Conservation (phyloP, 2,329 filamentous ascomycete genomes). For the Juglanconis oblonga region DNA sequence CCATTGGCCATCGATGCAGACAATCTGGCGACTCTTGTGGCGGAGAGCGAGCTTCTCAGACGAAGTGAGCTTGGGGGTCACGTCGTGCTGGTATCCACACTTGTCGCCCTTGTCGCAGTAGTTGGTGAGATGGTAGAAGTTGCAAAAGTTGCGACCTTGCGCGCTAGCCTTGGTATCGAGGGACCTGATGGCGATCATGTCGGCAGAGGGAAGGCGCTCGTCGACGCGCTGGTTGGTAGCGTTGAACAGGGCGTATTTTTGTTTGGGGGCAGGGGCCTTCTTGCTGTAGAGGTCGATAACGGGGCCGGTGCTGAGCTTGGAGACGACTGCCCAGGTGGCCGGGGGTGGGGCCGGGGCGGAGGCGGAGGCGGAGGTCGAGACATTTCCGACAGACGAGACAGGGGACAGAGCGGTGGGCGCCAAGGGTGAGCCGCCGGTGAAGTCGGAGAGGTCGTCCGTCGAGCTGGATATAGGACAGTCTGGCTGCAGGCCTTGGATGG, state of each 20-base stretch:
- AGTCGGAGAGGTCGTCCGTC: background rate
- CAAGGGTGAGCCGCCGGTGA: background rate
- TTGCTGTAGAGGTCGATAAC: conserved; percentile 17
- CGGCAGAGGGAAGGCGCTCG: conserved; percentile 10
- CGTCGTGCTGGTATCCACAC: conserved; percentile 15
- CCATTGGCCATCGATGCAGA: conserved; percentile 10
- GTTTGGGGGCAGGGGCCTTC: conserved; percentile 2
- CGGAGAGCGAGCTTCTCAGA: conserved; percentile 14
- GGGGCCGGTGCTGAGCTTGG: conserved; percentile 12
- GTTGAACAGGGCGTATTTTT: conserved; percentile 15
- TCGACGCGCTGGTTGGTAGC: conserved; percentile 16
- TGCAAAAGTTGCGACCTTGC: conserved; percentile 18
- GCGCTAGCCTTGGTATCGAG: conserved; percentile 10
- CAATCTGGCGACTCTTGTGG: conserved; percentile 18
- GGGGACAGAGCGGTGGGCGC: background rate
- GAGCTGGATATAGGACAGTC: background rate
- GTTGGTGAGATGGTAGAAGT: conserved; percentile 12
- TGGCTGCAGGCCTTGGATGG: background rate
- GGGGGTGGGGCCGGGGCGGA: too few relatives aligned
- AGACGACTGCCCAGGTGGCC: conserved; percentile 11
- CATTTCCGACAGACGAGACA: background rate
- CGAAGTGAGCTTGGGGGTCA: background rate
- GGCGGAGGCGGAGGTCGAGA: background rate
- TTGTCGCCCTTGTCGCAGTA: conserved; percentile 9
- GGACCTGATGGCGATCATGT: conserved; percentile 3